Conservation (phyloP, 2,329 filamentous ascomycete genomes). For the Rhinocladiella similis region DNA sequence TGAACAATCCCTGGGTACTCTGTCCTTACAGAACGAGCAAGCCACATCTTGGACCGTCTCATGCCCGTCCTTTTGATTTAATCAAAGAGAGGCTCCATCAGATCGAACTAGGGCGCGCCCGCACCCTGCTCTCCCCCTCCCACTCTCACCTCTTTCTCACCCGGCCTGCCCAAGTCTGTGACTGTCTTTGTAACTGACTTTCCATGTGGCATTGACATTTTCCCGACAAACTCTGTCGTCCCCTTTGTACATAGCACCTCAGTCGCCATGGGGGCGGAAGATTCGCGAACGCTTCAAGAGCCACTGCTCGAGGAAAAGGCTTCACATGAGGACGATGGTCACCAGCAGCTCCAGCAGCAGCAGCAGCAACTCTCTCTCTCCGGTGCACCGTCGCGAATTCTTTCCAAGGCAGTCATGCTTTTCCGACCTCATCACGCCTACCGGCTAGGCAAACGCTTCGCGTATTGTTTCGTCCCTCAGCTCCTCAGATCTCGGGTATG, state of each 20-base stretch:
- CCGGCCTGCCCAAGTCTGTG: no score
- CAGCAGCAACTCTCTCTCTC: neutral
- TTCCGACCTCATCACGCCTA: slow-evolving; percentile 22
- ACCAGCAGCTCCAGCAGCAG: neutral
- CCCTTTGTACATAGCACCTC: neutral
- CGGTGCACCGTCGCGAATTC: slow-evolving; percentile 6
- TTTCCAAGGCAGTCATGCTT: slow-evolving; percentile 14
- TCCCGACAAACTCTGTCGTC: neutral
- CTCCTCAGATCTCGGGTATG: slow-evolving; percentile 22
- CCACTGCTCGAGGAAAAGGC: slow-evolving; percentile 9
- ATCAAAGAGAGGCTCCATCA: no score
- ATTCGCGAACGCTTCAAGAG: neutral
- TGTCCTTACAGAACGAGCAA: no score
- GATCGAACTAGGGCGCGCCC: no score
- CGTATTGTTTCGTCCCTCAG: slow-evolving; percentile 27
- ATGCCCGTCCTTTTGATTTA: no score
- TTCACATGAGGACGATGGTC: slow-evolving; percentile 3
- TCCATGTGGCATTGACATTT: neutral
- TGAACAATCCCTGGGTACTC: no score
- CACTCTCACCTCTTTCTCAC: no score
- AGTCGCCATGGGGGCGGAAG: neutral
- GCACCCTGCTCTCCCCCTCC: no score
- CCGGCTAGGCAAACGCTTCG: slow-evolving; percentile 21
- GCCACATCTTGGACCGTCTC: no score
- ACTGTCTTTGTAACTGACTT: neutral